Evolutionary conservation across 2,329 filamentous ascomycete genomes (phyloP).

Genomic region (Diaporthe capsici): DNA sequence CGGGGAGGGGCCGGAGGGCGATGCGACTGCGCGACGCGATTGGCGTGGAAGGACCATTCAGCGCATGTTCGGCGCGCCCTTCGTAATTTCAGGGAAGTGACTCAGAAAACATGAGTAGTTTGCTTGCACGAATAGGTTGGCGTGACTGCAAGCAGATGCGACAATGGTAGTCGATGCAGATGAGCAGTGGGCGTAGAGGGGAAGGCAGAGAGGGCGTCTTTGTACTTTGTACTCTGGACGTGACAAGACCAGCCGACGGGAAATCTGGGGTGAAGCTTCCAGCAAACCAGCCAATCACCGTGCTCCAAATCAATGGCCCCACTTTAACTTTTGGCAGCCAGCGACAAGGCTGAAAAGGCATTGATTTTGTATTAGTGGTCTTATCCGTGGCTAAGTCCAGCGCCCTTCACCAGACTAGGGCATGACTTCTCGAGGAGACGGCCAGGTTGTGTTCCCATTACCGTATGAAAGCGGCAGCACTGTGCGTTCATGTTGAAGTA

Average conservation of each 20-base stretch:
- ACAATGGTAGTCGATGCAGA: background rate
- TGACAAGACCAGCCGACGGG: background rate
- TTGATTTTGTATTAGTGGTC: conserved; percentile 10
- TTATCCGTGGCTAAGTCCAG: background rate
- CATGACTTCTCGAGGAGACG: background rate
- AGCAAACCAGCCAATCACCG: background rate
- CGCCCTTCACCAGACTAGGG: background rate
- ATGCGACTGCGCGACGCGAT: conserved; percentile 31
- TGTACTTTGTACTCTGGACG: background rate
- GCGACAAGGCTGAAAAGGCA: conserved; percentile 8
- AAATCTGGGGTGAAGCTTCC: conserved; percentile 16
- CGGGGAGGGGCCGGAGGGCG: background rate
- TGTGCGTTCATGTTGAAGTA: conserved; percentile 21
- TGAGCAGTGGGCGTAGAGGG: background rate
- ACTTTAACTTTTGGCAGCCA: conserved; percentile 13
- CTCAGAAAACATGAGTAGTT: background rate
- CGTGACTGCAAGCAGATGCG: background rate
- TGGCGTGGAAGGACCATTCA: conserved; percentile 17
- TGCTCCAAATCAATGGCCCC: background rate
- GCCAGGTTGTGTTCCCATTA: background rate
- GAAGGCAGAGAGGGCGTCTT: too few species aligned
- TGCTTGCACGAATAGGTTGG: background rate
- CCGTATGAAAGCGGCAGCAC: background rate
- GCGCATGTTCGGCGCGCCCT: conserved; percentile 23
- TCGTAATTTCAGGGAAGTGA: background rate